These are phyloP conservation scores for Andrographis paniculata DNA, from an alignment of 305 asterid genomes.

Conservation along the genomic window DNA sequence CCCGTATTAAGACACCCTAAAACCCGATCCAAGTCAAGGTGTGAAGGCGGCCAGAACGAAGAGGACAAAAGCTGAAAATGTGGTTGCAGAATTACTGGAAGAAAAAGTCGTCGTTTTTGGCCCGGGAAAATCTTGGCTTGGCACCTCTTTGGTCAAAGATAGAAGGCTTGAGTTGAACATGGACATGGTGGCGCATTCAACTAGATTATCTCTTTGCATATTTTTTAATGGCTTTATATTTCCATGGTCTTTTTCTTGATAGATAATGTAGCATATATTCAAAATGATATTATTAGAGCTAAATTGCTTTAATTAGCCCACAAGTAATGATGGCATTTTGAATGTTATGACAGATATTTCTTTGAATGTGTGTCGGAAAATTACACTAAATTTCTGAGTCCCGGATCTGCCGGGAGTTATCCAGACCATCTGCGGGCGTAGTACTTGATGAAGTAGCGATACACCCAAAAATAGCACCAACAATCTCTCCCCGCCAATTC, in stretches of 20 bases:
- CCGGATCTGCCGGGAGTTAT: neutral
- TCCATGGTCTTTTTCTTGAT: too few relatives aligned
- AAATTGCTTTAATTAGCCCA: too few relatives aligned
- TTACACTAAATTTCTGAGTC: too few relatives aligned
- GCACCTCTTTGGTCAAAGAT: neutral
- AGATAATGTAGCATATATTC: too few relatives aligned
- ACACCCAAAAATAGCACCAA: slow-evolving; percentile 37
- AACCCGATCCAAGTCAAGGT: slow-evolving; percentile 16
- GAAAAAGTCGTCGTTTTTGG: slow-evolving; percentile 10
- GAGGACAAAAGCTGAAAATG: slow-evolving; percentile 8
- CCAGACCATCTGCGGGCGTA: neutral
- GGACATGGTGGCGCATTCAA: neutral
- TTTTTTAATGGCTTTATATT: too few relatives aligned
- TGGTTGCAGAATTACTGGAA: slow-evolving; percentile 7
- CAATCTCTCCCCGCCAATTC: slow-evolving; percentile 76
- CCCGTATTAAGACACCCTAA: slow-evolving; percentile 1
- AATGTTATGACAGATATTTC: too few relatives aligned
- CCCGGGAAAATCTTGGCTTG: neutral
- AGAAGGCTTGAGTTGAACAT: slow-evolving; percentile 4
- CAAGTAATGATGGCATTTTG: too few relatives aligned
- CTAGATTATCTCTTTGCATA: neutral
- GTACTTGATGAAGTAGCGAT: neutral
- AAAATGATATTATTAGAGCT: too few relatives aligned
- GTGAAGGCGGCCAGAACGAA: slow-evolving; percentile 29
- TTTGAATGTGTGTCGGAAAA: too few relatives aligned